Conservation (phyloP, 192 early-diverging fungal genomes). For the Mortierella alpina region DNA sequence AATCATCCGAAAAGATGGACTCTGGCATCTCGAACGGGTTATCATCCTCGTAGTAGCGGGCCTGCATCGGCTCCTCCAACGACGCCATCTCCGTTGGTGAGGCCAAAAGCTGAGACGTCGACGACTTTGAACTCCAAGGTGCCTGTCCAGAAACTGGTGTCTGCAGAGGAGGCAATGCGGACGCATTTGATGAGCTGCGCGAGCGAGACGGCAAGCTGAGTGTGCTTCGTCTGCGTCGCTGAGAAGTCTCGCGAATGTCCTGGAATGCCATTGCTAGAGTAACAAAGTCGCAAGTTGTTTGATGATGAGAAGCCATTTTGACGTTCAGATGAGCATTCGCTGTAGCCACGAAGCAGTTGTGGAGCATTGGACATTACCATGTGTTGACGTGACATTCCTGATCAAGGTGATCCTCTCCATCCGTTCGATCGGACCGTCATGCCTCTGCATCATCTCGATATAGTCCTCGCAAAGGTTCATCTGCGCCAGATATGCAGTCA, state of each 20-base stretch:
- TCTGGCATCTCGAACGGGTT: constrained; percentile 55
- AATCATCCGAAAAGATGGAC: constrained; percentile 41
- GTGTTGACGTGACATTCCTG: constrained; percentile 14
- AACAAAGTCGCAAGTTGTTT: neutral
- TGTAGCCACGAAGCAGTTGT: neutral
- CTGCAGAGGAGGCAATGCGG: neutral
- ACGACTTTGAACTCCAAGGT: constrained; percentile 23
- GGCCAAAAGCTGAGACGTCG: constrained; percentile 12
- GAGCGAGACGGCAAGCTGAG: constrained; percentile 1
- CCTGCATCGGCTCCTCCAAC: constrained; percentile 9
- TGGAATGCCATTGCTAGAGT: constrained; percentile 21
- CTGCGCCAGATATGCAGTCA: constrained; percentile 26
- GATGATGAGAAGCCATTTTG: too few relatives aligned
- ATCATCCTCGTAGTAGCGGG: constrained; percentile 47
- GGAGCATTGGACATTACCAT: constrained; percentile 12
- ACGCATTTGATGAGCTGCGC: constrained; percentile 21
- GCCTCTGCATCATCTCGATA: constrained; percentile 17
- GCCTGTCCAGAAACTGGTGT: neutral
- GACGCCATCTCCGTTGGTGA: neutral
- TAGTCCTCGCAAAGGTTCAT: constrained; percentile 55
- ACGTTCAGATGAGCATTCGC: neutral
- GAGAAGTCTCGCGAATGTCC: constrained; percentile 8
- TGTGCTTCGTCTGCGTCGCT: constrained; percentile 11
- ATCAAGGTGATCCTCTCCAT: constrained; percentile 27
- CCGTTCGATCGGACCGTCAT: constrained; percentile 39